These are phyloP conservation scores for Mycena rebaudengoi DNA, from an alignment of 768 basidiomycete genomes.

Conservation along the genomic window DNA sequence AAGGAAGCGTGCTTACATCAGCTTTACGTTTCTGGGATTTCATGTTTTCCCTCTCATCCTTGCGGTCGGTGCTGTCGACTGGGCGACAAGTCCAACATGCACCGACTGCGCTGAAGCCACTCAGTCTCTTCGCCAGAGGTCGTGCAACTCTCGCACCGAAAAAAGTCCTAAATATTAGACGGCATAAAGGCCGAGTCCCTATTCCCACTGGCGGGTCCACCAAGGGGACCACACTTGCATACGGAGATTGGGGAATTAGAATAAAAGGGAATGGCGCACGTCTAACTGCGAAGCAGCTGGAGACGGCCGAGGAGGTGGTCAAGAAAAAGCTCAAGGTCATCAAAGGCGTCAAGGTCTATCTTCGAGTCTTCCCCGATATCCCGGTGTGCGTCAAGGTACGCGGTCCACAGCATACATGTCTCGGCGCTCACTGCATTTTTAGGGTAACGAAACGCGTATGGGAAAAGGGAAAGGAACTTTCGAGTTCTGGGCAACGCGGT, in stretches of 20 bases:
- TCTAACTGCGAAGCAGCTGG: conserved; percentile 89
- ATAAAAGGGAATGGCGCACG: conserved; percentile 85
- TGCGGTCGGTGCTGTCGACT: conserved; percentile 15
- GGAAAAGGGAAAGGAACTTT: conserved; percentile 99
- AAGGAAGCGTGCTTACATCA: background rate
- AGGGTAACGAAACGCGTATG: conserved; percentile 99
- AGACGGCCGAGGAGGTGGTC: conserved; percentile 86
- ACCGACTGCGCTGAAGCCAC: conserved; percentile 35
- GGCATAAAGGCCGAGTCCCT: conserved; percentile 90
- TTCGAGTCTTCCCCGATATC: conserved; percentile 95
- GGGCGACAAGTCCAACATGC: background rate
- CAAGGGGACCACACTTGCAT: conserved; percentile 91
- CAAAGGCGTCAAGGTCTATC: conserved; percentile 86
- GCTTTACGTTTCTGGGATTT: conserved; percentile 5
- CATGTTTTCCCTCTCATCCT: conserved; percentile 26
- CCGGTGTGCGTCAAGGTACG: conserved; percentile 95
- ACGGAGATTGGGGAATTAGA: conserved; percentile 92
- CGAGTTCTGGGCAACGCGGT: conserved; percentile 97
- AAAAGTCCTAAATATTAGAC: conserved; percentile 83
- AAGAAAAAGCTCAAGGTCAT: conserved; percentile 89
- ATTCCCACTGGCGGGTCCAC: conserved; percentile 90
- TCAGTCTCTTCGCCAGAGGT: conserved; percentile 51
- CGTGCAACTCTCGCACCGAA: conserved; percentile 82
- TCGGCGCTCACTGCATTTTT: background rate
- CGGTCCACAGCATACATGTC: too few relatives aligned